These are phyloP conservation scores for Blastocystis hominis DNA, from an alignment of 352 stramenopile species.

Conservation along the genomic window DNA sequence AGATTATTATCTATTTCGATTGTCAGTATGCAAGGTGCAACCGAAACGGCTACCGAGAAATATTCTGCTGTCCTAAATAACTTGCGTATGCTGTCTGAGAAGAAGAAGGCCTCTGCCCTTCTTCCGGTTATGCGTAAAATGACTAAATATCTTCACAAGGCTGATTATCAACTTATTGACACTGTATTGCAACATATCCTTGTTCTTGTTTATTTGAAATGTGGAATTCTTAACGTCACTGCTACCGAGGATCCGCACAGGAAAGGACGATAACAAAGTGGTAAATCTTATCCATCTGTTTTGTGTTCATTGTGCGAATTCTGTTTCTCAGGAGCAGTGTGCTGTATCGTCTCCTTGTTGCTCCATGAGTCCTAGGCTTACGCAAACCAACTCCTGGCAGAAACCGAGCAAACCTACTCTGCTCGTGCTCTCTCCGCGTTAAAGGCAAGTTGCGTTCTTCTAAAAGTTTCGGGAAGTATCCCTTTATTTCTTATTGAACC, in stretches of 20 bases:
- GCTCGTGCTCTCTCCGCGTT: constrained; percentile 6
- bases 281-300: constrained; percentile 29
- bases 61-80: constrained; percentile 37
- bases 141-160: constrained; percentile 30
- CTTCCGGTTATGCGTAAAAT: constrained; percentile 34
- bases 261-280: constrained; percentile 38
- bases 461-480: not conserved
- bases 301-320: not conserved
- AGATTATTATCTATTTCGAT: not conserved
- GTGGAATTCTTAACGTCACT: not conserved
- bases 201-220: not conserved
- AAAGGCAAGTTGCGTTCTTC: constrained; percentile 1
- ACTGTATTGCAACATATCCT: not conserved
- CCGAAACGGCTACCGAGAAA: not conserved
- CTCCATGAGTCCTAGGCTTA: not conserved
- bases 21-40: not conserved
- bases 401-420: not conserved
- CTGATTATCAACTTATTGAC: not conserved
- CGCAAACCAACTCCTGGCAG: not conserved
- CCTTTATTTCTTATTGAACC: not conserved
- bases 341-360: not conserved
- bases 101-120: constrained; percentile 39
- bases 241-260: not conserved
- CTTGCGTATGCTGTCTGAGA: not conserved
- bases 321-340: not conserved